Base-by-base conservation (phyloP, 176 grass and related monocot genomes). In the Coix lacrymajobi region DNA sequence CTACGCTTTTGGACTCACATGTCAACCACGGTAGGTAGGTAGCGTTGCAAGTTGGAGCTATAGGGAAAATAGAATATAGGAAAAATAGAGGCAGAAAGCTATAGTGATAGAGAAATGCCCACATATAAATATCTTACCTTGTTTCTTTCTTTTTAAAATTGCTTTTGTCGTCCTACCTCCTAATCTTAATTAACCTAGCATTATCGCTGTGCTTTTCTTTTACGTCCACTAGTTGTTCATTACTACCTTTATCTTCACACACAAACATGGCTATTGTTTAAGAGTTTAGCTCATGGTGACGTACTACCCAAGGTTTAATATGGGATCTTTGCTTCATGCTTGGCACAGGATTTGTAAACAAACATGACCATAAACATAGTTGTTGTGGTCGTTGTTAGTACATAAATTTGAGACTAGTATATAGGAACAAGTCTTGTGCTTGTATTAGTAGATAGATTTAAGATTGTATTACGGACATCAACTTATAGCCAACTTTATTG, bases 31-130 rank as follows among this genome's bases (percentile, higher is more conserved):
- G n/a, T n/a, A n/a, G n/a, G 48, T 20, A 51, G 48, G 17, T 51
- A 51, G 6, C n/a, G 31, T 41, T 68, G 62, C 75, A 86, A 78
- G 69, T 79, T 85, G 89, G 40, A 79, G 40, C 11, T 51, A 16
- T 15, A 17, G 4, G 2, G 56, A 12, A 6, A 14, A 29, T 33
- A 58, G 36, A 85, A 81, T 70, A n/a, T n/a, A n/a, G n/a, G 15
- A 66, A 83, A 82, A 88, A 88, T 36, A 15, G 17, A 34, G 46
- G 57, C 8, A 28, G 28, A 79, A 73, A 81, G 57, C 31, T 76
- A 25, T 76, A 25, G 78, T 51, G 88, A 90, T 75, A n/a, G 40
- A 49, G 62, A 12, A 58, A 68, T 31, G 26, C 37, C 16, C 57
- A 44, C 25, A 78, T 31, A 15, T 44, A 20, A 5, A 16, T 61